Evolutionary conservation across 306 rosid genomes (phyloP).

Genomic region (Chamaecrista fasciculata): DNA sequence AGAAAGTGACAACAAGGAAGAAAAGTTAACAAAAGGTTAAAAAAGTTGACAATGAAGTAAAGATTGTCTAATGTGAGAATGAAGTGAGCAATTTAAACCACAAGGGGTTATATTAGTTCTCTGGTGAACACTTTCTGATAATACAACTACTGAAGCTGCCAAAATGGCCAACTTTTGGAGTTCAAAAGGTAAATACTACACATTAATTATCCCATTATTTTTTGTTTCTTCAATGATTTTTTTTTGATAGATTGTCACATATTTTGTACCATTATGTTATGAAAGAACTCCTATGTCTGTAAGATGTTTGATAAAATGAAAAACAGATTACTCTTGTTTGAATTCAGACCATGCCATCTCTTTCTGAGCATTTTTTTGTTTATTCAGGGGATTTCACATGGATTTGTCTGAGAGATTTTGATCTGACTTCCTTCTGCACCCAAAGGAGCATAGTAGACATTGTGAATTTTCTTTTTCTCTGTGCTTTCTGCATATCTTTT

Average conservation of each 20-base stretch:
- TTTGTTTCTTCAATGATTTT: not conserved
- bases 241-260: not conserved
- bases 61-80: no score
- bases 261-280: not conserved
- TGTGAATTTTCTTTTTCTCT: constrained; percentile 41
- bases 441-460: constrained; percentile 39
- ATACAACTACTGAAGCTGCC: constrained; percentile 1
- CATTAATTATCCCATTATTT: no score
- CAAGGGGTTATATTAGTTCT: no score
- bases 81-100: no score
- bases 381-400: constrained; percentile 43
- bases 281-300: not conserved
- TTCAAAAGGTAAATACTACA: not conserved
- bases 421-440: constrained; percentile 43
- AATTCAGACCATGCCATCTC: not conserved
- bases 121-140: not conserved
- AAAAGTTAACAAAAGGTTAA: no score
- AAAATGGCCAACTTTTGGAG: constrained; percentile 22
- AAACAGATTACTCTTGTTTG: not conserved
- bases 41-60: no score
- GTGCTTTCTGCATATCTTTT: constrained; percentile 31
- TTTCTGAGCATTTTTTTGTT: not conserved
- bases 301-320: not conserved
- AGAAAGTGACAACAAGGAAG: no score
- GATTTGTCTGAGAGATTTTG: constrained; percentile 44